Evolutionary conservation across 768 basidiomycete species (phyloP), one percentile per base, ranked within the genome.

Genomic region (Trametes cinnabarina): DNA sequence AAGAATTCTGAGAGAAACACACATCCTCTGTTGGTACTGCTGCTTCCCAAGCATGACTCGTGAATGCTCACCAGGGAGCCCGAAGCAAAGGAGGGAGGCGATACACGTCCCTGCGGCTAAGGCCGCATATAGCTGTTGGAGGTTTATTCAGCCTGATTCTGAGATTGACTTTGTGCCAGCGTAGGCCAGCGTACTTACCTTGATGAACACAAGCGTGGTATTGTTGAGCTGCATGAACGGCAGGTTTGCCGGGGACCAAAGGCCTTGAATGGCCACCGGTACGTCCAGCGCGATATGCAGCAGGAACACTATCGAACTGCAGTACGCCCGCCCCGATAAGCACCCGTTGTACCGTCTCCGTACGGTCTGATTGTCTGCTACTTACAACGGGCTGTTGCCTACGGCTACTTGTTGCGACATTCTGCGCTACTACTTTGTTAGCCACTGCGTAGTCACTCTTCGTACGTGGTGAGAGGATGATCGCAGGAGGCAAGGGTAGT

Each of bases 221-320:
- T 94, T 94, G 65, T 86, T 92, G 63, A 92, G 77, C 68, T 91
- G 83, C 54, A 92, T 63, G 69, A 94, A 92, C 0, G 92, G 92
- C 19, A 93, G 70, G 15, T 70, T 75, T 17, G 71, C 65, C 1
- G 89, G 85, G 0, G 83, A 77, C 74, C 82, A 82, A 17, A 92
- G 72, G 6, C 90, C 89, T 69, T 92, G 90, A 30, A 94, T 71
- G 3, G 85, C 90, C 20, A 94, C 68, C 0, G 92, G 92, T 5
- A 83, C 79, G 69, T 94, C 92, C 55, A 92, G 75, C 5, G 86
- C 88, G 64, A 91, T 82, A 65, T 94, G 92, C 26, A 93, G 72
- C 37, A 94, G 76, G 72, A 93, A 94, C 2, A 92, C 78, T 19
- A 74, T 72, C 3, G 90, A 82, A 11, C 87, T 88, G 55, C 7